phyloP scores from a whole-genome alignment of 1,284 basidiomycete genomes.

The Leccinum fallax region DNA sequence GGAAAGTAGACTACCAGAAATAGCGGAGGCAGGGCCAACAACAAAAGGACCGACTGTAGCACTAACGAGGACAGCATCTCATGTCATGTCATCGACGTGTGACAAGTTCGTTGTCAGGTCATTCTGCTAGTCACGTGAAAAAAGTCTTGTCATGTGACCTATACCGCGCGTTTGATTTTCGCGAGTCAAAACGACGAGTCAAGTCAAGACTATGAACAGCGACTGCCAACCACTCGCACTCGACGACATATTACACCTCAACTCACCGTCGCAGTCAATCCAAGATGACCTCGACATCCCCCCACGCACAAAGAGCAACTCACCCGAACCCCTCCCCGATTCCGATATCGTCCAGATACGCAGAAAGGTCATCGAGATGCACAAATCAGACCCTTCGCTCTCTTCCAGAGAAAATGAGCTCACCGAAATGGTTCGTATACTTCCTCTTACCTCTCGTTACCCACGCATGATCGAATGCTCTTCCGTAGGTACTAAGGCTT shows the following conservation, averaged over 20 bases:
- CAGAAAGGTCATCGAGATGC: conserved; percentile 9
- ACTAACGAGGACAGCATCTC: conserved; percentile 3
- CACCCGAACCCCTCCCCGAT: conserved; percentile 28
- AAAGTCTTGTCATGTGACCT: conserved; percentile 32
- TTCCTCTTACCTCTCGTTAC: conserved; percentile 11
- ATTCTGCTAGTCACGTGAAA: conserved; percentile 27
- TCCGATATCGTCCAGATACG: conserved; percentile 30
- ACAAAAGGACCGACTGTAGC: conserved; percentile 46
- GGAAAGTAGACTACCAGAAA: conserved; percentile 67
- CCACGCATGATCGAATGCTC: conserved; percentile 6
- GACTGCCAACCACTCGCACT: conserved; percentile 40
- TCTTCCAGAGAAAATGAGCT: conserved; percentile 53
- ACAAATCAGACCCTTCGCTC: conserved; percentile 6
- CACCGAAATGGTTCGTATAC: conserved; percentile 53
- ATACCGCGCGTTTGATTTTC: conserved; percentile 38
- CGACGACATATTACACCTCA: conserved; percentile 44
- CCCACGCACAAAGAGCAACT: conserved; percentile 15
- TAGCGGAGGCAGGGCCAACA: conserved; percentile 60
- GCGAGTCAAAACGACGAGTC: background rate
- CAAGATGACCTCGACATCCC: conserved; percentile 24
- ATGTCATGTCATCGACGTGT: background rate
- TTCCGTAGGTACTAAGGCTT: conserved; percentile 52
- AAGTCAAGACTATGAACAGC: conserved; percentile 26
- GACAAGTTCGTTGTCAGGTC: too few relatives aligned
- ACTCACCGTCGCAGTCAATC: conserved; percentile 39